Conservation (phyloP, 179 eudicot genomes). For the Spergularia azorica region DNA sequence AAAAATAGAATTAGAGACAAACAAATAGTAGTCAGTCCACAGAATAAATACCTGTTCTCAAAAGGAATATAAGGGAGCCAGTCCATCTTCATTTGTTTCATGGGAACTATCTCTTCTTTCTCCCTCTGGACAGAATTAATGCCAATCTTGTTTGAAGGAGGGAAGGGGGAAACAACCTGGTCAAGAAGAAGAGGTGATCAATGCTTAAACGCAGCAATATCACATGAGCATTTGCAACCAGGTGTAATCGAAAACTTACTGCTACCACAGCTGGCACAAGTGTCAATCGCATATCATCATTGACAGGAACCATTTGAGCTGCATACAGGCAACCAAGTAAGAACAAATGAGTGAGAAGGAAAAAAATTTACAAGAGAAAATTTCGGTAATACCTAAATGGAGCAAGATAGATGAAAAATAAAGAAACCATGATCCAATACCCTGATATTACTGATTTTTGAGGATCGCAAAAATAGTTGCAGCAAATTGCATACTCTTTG, state of each 20-base stretch:
- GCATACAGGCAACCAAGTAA: constrained; percentile 32
- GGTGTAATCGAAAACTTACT: constrained; percentile 47
- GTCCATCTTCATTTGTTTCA: constrained; percentile 98
- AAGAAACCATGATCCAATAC: neutral
- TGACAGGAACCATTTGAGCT: constrained; percentile 85
- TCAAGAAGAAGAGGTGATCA: constrained; percentile 15
- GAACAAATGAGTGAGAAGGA: neutral
- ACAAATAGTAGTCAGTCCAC: neutral
- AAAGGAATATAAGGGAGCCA: constrained; percentile 96
- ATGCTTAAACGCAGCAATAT: neutral
- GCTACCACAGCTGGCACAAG: constrained; percentile 89
- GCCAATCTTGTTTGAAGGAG: constrained; percentile 96
- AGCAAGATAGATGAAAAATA: neutral
- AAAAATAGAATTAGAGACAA: constrained; percentile 11
- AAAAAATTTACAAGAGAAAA: neutral
- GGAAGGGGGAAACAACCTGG: constrained; percentile 89
- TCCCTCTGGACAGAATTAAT: constrained; percentile 97
- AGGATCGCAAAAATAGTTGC: neutral
- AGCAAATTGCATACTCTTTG: neutral
- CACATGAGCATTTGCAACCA: constrained; percentile 6
- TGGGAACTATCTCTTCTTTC: constrained; percentile 87
- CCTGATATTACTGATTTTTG: neutral
- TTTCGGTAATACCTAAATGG: neutral
- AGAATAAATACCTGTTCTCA: constrained; percentile 57
- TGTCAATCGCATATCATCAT: constrained; percentile 58